Conservation (phyloP, 106 monocot species). For the Ottelia alismoides region DNA sequence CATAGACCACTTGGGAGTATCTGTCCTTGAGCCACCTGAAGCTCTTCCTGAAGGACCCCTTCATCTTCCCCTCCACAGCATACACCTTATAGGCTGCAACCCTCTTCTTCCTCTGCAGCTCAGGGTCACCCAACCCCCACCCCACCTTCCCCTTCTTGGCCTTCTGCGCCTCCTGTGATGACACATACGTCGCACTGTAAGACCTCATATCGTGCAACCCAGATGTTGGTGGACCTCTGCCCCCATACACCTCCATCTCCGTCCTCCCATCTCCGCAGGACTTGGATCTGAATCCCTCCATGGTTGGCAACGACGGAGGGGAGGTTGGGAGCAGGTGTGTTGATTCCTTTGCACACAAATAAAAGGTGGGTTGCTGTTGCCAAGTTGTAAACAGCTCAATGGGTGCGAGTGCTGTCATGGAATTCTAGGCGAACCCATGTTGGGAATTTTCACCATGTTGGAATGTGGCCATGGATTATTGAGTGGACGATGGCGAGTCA, state of each 20-base stretch:
- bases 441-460: too few relatives aligned
- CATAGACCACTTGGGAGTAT: conserved; percentile 33
- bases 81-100: conserved; percentile 70
- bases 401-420: too few relatives aligned
- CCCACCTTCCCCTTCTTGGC: conserved; percentile 25
- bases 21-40: conserved; percentile 69
- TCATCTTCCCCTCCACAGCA: conserved; percentile 55
- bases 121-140: conserved; percentile 43
- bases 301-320: too few relatives aligned
- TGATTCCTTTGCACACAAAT: too few relatives aligned
- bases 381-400: too few relatives aligned
- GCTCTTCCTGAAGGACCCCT: conserved; percentile 50
- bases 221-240: background rate
- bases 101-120: conserved; percentile 70
- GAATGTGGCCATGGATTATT: too few relatives aligned
- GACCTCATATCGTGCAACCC: conserved; percentile 16
- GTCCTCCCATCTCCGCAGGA: conserved; percentile 30
- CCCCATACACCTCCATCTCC: conserved; percentile 37
- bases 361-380: too few relatives aligned
- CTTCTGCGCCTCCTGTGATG: conserved; percentile 9
- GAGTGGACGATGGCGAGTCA: too few relatives aligned
- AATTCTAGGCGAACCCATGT: too few relatives aligned
- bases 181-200: conserved; percentile 34
- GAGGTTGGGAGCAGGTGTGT: too few relatives aligned
- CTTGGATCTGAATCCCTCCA: conserved; percentile 37